Evolutionary conservation across 2,329 filamentous ascomycete genomes (phyloP).

Genomic region (Aureobasidium musti): DNA sequence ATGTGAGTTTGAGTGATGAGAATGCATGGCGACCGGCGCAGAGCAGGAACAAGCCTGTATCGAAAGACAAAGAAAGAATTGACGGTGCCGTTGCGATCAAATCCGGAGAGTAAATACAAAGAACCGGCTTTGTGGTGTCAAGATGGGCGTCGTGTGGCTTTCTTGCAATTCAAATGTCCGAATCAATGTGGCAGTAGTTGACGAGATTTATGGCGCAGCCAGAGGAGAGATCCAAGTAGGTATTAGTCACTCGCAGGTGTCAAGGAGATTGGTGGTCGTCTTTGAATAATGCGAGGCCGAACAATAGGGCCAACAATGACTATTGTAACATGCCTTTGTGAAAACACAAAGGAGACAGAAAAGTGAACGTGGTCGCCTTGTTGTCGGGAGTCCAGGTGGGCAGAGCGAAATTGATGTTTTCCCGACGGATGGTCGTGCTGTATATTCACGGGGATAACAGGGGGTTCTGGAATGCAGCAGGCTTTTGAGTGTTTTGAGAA

Average conservation of each 20-base stretch:
- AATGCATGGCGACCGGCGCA: slow-evolving; percentile 33
- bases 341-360: slow-evolving; percentile 3
- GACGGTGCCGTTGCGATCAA: slow-evolving; percentile 25
- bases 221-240: neutral
- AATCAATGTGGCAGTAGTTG: neutral
- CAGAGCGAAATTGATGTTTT: slow-evolving; percentile 1
- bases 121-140: slow-evolving; percentile 29
- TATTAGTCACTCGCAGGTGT: slow-evolving; percentile 22
- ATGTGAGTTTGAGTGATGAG: slow-evolving; percentile 31
- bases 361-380: slow-evolving; percentile 7
- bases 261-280: slow-evolving; percentile 24
- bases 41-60: slow-evolving; percentile 14
- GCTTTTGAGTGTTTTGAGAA: neutral
- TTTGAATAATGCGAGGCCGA: slow-evolving; percentile 19
- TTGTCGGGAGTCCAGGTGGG: neutral
- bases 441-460: slow-evolving; percentile 17
- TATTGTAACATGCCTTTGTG: slow-evolving; percentile 28
- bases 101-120: slow-evolving; percentile 31
- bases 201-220: neutral
- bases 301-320: slow-evolving; percentile 25
- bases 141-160: slow-evolving; percentile 23
- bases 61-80: slow-evolving; percentile 24
- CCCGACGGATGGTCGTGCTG: slow-evolving; percentile 1
- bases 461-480: slow-evolving; percentile 25
- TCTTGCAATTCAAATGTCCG: slow-evolving; percentile 3